Base-by-base conservation (phyloP, 2,329 filamentous ascomycete genomes). In the Rhynchosporium agropyri region DNA sequence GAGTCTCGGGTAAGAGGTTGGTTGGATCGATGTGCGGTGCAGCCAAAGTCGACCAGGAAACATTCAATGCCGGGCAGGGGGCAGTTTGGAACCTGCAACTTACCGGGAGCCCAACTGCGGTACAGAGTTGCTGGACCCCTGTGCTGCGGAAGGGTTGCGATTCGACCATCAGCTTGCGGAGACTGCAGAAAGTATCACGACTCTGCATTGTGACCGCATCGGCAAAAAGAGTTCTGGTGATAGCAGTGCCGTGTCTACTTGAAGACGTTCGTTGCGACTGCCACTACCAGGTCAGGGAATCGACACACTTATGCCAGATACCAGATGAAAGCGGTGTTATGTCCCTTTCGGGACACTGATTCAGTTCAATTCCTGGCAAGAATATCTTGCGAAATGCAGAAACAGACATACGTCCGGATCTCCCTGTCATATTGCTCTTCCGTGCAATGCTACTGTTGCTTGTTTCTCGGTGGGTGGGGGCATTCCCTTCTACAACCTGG, bases 51-150 rank as follows among this genome's bases (percentile, higher is more conserved):
- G 46, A 51, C 33, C 46, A 59, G 66, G 66, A 69, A 69, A 67
- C 65, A 65, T 63, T 65, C 61, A 62, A 64, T 69, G 65, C 67
- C 67, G 68, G 63, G 60, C 65, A 66, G 65, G 67, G 63, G 60
- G 45, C 40, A 49, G 64, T 67, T 65, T 68, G 64, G 56, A 61
- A 61, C 33, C 58, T 70, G 67, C 62, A 68, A 66, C 60, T 51
- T 65, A 62, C 65, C 65, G 63, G 29, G 49, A 58, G 61, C 50
- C 50, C 55, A 42, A 38, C n/a, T 7, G 6, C 33, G 36, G 15
- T 49, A 51, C 13, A 20, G 31, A 61, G 15, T 33, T 4, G n/a
- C 46, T 53, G 8, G 20, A 40, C 42, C 50, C 50, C 42, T 42
- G 62, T 64, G 46, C 62, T 38, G 56, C 48, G 58, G 65, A 63